These are phyloP conservation scores for Aspergillus sp. DNA, from an alignment of 2,329 filamentous ascomycete genomes.

Conservation along the genomic window DNA sequence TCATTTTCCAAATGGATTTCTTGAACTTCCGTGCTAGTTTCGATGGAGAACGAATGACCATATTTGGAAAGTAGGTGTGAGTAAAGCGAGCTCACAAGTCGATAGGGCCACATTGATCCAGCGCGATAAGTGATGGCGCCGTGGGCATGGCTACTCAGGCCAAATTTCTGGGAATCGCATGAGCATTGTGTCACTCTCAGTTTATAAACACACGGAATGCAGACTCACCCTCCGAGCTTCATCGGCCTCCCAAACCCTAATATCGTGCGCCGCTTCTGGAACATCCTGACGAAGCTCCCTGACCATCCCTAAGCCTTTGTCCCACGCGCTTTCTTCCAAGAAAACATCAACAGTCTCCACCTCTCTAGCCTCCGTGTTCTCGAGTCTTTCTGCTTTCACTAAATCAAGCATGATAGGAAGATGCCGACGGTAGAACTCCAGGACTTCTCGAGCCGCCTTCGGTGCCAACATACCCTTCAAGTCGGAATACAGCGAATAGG, in stretches of 20 bases:
- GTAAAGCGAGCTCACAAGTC: slow-evolving; percentile 24
- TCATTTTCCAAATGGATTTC: slow-evolving; percentile 5
- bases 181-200: not conserved
- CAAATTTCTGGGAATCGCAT: not conserved
- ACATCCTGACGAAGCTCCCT: slow-evolving; percentile 7
- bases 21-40: slow-evolving; percentile 20
- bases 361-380: slow-evolving; percentile 8
- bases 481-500: slow-evolving; percentile 6
- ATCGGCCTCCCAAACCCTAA: slow-evolving; percentile 6
- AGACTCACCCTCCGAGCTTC: slow-evolving; percentile 19
- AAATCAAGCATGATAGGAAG: slow-evolving; percentile 8
- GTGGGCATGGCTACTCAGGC: slow-evolving; percentile 2
- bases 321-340: slow-evolving; percentile 11
- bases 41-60: slow-evolving; percentile 14
- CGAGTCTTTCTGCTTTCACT: not conserved
- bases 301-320: slow-evolving; percentile 10
- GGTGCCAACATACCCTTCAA: slow-evolving; percentile 8
- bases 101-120: slow-evolving; percentile 28
- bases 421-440: slow-evolving; percentile 8
- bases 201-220: not conserved
- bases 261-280: slow-evolving; percentile 5
- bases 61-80: slow-evolving; percentile 13
- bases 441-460: slow-evolving; percentile 5
- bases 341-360: slow-evolving; percentile 15
- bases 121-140: slow-evolving; percentile 18